Evolutionary conservation across 257 asterid species (phyloP).

Genomic region (Solanum piurae): DNA sequence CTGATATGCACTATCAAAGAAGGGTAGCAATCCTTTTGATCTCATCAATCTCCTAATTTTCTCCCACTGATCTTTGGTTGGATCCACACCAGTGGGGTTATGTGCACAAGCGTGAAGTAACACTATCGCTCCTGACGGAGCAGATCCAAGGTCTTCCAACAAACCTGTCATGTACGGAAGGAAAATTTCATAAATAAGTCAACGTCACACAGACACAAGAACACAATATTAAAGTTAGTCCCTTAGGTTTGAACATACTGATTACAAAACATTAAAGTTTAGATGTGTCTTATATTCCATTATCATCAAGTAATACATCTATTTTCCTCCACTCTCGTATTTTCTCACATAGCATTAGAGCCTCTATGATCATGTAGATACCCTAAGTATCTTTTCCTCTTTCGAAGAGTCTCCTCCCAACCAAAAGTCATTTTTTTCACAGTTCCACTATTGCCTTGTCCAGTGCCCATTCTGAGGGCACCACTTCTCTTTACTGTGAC

Average conservation of each 20-base stretch:
- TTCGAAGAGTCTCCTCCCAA: neutral
- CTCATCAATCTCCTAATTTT: constrained; percentile 77
- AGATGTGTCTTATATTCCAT: neutral
- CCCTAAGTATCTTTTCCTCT: neutral
- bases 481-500: neutral
- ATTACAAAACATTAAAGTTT: neutral
- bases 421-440: neutral
- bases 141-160: constrained; percentile 93
- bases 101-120: constrained; percentile 99
- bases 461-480: neutral
- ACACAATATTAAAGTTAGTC: neutral
- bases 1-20: constrained; percentile 99
- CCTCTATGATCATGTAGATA: neutral
- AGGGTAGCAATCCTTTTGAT: constrained; percentile 73
- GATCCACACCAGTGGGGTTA: constrained; percentile 99
- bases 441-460: neutral
- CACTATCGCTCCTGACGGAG: constrained; percentile 88
- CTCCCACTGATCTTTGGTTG: constrained; percentile 92
- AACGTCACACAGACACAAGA: neutral
- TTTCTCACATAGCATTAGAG: neutral
- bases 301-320: neutral
- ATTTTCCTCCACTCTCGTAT: neutral
- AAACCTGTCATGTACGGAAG: constrained; percentile 44
- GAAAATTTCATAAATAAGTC: neutral
- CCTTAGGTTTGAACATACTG: neutral